Evolutionary conservation across 352 stramenopile genomes (phyloP), one percentile per base, ranked within the genome.

Genomic region (Phytophthora quininea): DNA sequence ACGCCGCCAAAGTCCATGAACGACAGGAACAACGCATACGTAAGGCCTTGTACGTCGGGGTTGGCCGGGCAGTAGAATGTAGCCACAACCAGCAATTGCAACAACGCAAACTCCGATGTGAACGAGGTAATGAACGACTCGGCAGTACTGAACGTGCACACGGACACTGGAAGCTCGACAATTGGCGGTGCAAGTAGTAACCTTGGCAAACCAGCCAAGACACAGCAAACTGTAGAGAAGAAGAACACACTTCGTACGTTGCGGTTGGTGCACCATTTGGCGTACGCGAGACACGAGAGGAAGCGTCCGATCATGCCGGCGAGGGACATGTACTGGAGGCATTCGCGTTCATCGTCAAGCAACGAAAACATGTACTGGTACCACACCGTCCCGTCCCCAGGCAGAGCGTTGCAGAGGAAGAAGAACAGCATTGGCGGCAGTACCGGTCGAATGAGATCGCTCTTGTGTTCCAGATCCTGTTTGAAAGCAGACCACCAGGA

Each of bases 1-100:
- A 93, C 84, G 30, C 85, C 87, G 14, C 87, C 87, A 70, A 95
- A 92, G 73, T 95, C 85, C 84, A 95, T 95, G 60, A 92, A 92
- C 11, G 85, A 93, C 40, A 95, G 67, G 62, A 82, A 95, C 54
- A 95, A 66, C 47, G 87, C 85, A 65, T 95, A 95, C 48, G 87
- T 90, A 31, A 95, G 70, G 3, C 87, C 87, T 57, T 92, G 83
- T 8, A 91, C 69, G 2, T 87, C 75, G 1, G 62, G 71, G 54
- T 76, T 68, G 8, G 74, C 54, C 0, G 87, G 87, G 35, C 85
- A 93, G 62, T 93, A 93, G 73, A 78, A 92, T 6, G 87, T 95
- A n/a, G 87, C 87, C 24, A 95, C 83, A 31, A 95, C 85, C 24
- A 95, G 80, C 40, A 95, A 58, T 60, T 93, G 87, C 15, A 95